These are phyloP conservation scores for Chloranthus sessilifolius DNA, from an alignment of 164 flowering plant genomes.

Conservation along the genomic window DNA sequence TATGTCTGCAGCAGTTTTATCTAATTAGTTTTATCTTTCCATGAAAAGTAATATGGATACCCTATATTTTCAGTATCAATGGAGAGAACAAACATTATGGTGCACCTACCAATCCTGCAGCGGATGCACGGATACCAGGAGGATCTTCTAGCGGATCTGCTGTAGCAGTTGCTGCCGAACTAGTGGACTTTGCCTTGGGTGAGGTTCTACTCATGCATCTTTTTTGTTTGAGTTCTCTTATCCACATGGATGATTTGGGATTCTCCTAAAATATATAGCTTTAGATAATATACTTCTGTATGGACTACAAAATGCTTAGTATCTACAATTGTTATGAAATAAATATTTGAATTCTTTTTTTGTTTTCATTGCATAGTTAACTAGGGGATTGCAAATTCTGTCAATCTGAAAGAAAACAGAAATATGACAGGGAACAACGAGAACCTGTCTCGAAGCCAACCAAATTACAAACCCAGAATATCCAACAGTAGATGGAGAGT, in stretches of 20 bases:
- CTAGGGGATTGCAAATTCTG: too few relatives aligned
- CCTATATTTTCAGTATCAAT: conserved; percentile 51
- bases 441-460: too few relatives aligned
- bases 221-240: conserved; percentile 1
- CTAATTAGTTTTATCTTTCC: neutral
- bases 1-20: too few relatives aligned
- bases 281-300: neutral
- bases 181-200: conserved; percentile 91
- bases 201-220: conserved; percentile 16
- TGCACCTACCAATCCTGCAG: conserved; percentile 80
- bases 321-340: too few relatives aligned
- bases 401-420: too few relatives aligned
- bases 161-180: conserved; percentile 77
- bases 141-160: conserved; percentile 96
- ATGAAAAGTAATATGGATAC: neutral
- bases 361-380: too few relatives aligned
- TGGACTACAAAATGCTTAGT: too few relatives aligned
- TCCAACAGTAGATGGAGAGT: too few relatives aligned
- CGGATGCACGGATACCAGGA: conserved; percentile 60
- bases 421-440: too few relatives aligned
- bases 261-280: neutral
- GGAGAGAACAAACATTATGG: conserved; percentile 87
- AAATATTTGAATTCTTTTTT: too few relatives aligned
- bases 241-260: neutral
- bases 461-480: too few relatives aligned